phyloP scores from a whole-genome alignment of 495 filamentous ascomycete species.

The Clavariopsis aquatica region DNA sequence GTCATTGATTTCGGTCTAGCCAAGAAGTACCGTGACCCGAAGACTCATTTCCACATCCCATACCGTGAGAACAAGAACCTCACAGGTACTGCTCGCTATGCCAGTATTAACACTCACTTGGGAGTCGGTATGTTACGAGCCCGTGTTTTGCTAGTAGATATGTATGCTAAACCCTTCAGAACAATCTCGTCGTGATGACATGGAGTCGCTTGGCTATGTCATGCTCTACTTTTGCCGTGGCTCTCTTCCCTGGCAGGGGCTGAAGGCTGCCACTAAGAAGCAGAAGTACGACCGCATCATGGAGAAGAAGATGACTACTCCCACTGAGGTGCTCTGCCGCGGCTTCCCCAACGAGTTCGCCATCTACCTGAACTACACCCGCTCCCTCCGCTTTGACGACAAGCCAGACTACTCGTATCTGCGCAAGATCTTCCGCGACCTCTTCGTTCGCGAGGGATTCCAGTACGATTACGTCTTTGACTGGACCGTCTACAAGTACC shows the following conservation, averaged over 20 bases:
- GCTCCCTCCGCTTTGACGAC: slow-evolving; percentile 98
- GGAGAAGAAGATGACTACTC: slow-evolving; percentile 99
- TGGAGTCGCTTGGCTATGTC: slow-evolving; percentile 99
- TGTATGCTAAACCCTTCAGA: slow-evolving; percentile 57
- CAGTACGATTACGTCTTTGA: slow-evolving; percentile 99
- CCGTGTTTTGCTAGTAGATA: neutral
- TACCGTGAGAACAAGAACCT: slow-evolving; percentile 99
- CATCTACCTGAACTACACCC: slow-evolving; percentile 99
- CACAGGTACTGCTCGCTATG: slow-evolving; percentile 98
- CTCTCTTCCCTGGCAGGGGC: slow-evolving; percentile 97
- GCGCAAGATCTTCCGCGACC: slow-evolving; percentile 99
- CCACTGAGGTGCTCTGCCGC: slow-evolving; percentile 97
- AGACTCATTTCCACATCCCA: slow-evolving; percentile 99
- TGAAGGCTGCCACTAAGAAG: slow-evolving; percentile 99
- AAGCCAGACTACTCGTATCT: slow-evolving; percentile 99
- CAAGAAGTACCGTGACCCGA: slow-evolving; percentile 99
- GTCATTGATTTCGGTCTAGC: slow-evolving; percentile 99
- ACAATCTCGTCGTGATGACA: slow-evolving; percentile 98
- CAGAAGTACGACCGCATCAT: slow-evolving; percentile 99
- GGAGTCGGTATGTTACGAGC: slow-evolving; percentile 71
- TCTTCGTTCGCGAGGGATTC: slow-evolving; percentile 99
- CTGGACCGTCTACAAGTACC: slow-evolving; percentile 99
- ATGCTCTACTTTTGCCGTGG: slow-evolving; percentile 99
- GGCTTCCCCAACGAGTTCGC: slow-evolving; percentile 99
- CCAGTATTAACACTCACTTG: slow-evolving; percentile 98